Evolutionary conservation across 345 rosid genomes (phyloP).

Genomic region (Camelina sativa): DNA sequence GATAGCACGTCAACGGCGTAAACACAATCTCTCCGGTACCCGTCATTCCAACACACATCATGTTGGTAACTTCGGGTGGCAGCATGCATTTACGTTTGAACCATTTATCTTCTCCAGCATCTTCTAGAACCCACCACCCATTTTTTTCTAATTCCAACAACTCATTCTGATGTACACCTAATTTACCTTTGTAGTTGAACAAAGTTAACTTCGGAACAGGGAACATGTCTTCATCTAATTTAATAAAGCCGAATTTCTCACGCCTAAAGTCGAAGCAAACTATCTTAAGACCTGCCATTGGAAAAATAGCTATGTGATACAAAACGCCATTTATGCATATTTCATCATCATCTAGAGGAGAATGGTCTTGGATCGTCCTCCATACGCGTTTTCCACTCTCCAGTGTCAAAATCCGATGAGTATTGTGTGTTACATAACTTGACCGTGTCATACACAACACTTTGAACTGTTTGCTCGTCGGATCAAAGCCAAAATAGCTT

Average conservation of each 20-base stretch:
- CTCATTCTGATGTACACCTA: not conserved
- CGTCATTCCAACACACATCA: not conserved
- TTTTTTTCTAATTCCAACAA: not conserved
- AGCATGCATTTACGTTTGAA: not conserved
- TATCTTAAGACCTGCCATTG: not conserved
- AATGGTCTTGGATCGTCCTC: not conserved
- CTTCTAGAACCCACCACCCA: conserved; percentile 1
- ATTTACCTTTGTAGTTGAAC: conserved; percentile 23
- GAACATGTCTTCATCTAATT: not conserved
- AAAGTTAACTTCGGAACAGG: not conserved
- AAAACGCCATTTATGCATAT: conserved; percentile 23
- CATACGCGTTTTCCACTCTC: not conserved
- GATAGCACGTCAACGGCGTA: not conserved
- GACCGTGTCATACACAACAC: too few relatives aligned
- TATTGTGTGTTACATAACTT: too few relatives aligned
- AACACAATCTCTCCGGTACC: not conserved
- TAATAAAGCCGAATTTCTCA: not conserved
- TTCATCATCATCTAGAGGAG: fast-evolving
- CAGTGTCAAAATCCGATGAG: too few relatives aligned
- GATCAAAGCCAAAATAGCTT: too few relatives aligned
- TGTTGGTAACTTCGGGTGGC: not conserved
- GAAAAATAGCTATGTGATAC: not conserved
- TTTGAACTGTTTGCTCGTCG: too few relatives aligned
- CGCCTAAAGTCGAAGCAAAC: conserved; percentile 11
- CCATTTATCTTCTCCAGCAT: conserved; percentile 14